Evolutionary conservation across 2,329 filamentous ascomycete species (phyloP), one percentile per base, ranked within the genome.

Genomic region (Ramichloridium luteum): DNA sequence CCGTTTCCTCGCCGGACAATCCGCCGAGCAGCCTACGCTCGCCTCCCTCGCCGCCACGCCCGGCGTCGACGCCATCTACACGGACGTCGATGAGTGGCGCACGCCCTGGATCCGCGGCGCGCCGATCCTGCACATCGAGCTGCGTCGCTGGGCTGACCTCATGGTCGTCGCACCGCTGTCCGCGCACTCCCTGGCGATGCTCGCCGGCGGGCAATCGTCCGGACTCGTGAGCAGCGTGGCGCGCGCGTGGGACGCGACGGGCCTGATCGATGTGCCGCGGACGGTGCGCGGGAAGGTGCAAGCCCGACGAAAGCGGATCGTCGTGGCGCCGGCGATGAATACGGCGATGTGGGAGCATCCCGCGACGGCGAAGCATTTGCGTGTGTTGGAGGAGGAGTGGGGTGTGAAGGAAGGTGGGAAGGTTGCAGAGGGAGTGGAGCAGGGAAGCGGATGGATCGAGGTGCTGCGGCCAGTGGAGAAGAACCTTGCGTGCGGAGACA

Each of bases 271-370:
- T 38, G 35, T 28, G 28, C 51, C 32, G 22, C 29, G 45, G 25
- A 26, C 23, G 36, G 27, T 32, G 18, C 28, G 27, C 39, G 38
- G 33, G 27, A 25, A 25, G 56, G 51, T 2, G 5, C 27, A 13
- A 16, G 23, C 5, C 18, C 9, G 4, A 55, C 51, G 31, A 72
- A 78, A 77, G 55, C 70, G 65, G 41, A 83, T 93, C 20, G 48
- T 90, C 2, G 79, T 88, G 0, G 80, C 80, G 2, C 77, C 78
- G 2, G 76, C 80, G 16, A 93, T 93, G 83, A 93, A 94, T 54
- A 84, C 74, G 14, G 75, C 77, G 3, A 93, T 93, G 86, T 93
- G 81, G 79, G 64, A 67, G 34, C 84, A 94, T 52, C 86, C 85
- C 2, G 62, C 93, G 27, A 93, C 86, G 1, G 66, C 59, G 30